Base-by-base conservation (phyloP, 768 basidiomycete genomes). In the Boletus rubroflammeus region DNA sequence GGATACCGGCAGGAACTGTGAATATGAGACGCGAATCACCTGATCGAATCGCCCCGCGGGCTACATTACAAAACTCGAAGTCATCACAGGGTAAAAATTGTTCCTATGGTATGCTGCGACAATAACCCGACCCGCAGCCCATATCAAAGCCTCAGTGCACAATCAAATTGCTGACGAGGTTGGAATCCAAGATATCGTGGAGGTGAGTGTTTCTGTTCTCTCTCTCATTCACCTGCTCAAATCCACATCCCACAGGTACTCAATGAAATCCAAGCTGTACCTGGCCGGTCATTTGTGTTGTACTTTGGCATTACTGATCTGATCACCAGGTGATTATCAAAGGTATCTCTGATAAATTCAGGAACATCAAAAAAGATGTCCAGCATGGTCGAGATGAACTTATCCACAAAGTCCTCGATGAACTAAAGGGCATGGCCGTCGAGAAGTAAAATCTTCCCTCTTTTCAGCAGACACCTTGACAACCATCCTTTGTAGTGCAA, bases 271-370 rank as follows among this genome's bases (percentile, higher is more conserved):
- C 75, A 79, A 47, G 63, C 78, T 62, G 83, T 75, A 61, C 35
- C 31, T 44, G 25, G 11, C 11, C 11, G 28, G 28, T 35, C 40
- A 40, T 49, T 48, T 35, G 38, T 25, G 6, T 50, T 31, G 41
- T 49, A 44, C 13, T 43, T 46, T 14, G 42, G 7, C 23, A 34
- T 54, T 19, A 43, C 62, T 72, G 39, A 70, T 58, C 15, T 26
- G 6, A 26, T n/a, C 15, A 25, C 47, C 51, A 85, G 82, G 79
- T 75, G 31, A 65, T 86, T 13, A 61, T 80, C 26, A 64, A 71
- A 38, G 78, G 76, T n/a, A 74, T 83, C 39, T 68, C 72, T 0
- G 68, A 71, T 32, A 77, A 74, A 38, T 81, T 85, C 53, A 75
- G 76, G 38, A 72, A 69, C 47, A 75, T 83, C 35, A 73, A 71